Base-by-base conservation (phyloP, 2,329 filamentous ascomycete species). In the Zasmidium cellare region DNA sequence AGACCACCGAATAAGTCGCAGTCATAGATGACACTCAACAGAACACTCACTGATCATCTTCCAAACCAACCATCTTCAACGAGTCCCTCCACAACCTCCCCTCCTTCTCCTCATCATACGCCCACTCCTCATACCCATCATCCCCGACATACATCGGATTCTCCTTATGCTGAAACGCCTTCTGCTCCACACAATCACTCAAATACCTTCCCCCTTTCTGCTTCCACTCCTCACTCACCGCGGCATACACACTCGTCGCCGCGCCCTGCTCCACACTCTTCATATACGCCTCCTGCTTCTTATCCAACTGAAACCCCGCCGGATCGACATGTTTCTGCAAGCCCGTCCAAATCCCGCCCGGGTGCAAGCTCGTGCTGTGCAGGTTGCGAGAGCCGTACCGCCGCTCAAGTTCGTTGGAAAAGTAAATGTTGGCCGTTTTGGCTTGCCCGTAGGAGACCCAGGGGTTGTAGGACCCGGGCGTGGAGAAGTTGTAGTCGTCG, bases 361-460 rank as follows among this genome's bases (percentile, higher is more conserved):
- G 82, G 54, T 82, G 77, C 2, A 82, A 49, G 18, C 73, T 74
- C n/a, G 71, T 69, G 0, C 73, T 44, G 55, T 82, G 77, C 5
- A 82, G 55, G 19, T 73, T 74, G 16, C 70, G 64, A 0, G 66
- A 19, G 2, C 77, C 79, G 62, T 81, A 83, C 1, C 72, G 74
- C 0, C 81, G 74, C 24, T 84, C 80, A n/a, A 84, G 75, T 55
- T 80, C 74, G 61, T 80, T 82, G 2, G 81, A 76, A 53, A 81
- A 77, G 63, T 76, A 80, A 20, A 84, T 75, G 58, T 80, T 61
- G 41, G 55, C 67, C 67, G 63, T 65, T 50, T 68, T 68, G 41
- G 61, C 41, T 46, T 62, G 59, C 25, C 58, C 59, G 47, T 65
- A 64, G n/a, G 61, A 56, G 16, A 58, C 31, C 46, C 58, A 47